Evolutionary conservation across 148 eudicot species (phyloP), one percentile per base, ranked within the genome.

Genomic region (Vaccinium corymbosum): DNA sequence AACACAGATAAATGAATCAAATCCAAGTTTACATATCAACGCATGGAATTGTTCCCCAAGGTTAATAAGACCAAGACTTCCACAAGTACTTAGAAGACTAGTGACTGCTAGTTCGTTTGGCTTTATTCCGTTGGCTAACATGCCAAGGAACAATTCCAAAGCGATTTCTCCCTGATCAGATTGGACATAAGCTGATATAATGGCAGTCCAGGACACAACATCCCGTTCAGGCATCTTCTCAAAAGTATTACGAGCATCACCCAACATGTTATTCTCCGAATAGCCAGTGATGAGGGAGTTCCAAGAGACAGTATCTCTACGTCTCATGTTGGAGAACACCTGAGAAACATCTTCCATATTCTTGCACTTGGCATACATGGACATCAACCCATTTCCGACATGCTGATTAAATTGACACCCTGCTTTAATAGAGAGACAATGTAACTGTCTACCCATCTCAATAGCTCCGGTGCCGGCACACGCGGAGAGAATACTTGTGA

Each of bases 341-440:
- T 85, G 89, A 53, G 89, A 46, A 90, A 89, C 53, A 91, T 82
- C 80, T 72, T 88, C 83, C 84, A 86, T 83, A 86, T 80, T 86
- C 90, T 80, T 78, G 84, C 93, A 90, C 86, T 89, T 93, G 62
- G 90, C 90, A 87, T 93, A 93, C 25, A 89, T 81, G 27, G 91
- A 86, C 53, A 93, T 88, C 81, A 93, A 85, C 76, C 90, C 86
- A 77, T 88, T 88, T 55, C 76, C 52, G 84, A 91, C 86, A 86
- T 84, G 85, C 2, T 86, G 75, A 59, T 88, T 86, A 74, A 73
- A 4, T 42, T 88, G 90, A 51, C 82, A 86, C 49, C 85, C 85
- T 46, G 76, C 81, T 83, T 90, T 90, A 25, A 90, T 74, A 29
- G 87, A 80, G 46, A 90, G 86, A 56, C 85, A 84, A 82, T 90